These are phyloP conservation scores for Tetrapyrgos nigripes DNA, from an alignment of 1,284 basidiomycete species.

Conservation along the genomic window DNA sequence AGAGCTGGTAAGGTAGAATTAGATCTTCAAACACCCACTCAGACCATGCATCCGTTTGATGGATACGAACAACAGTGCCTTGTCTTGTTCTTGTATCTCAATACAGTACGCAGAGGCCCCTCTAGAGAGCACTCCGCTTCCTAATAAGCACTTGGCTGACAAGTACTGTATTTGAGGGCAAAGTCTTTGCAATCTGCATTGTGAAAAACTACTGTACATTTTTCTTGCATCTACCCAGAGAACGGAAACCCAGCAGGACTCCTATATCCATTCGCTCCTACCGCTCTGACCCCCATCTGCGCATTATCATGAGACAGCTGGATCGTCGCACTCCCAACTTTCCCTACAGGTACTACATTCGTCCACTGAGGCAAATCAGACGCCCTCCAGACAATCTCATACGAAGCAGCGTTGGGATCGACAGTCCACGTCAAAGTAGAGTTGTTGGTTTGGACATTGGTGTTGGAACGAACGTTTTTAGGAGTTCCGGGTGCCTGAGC, in stretches of 20 bases:
- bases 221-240: neutral
- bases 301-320: slow-evolving; percentile 58
- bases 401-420: slow-evolving; percentile 47
- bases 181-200: no score
- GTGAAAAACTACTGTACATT: no score
- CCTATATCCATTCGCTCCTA: slow-evolving; percentile 11
- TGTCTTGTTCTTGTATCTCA: no score
- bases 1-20: no score
- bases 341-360: slow-evolving; percentile 53
- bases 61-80: no score
- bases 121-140: no score
- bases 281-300: slow-evolving; percentile 41
- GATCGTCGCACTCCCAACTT: slow-evolving; percentile 47
- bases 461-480: slow-evolving; percentile 51
- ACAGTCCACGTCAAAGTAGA: slow-evolving; percentile 54
- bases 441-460: slow-evolving; percentile 55
- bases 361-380: slow-evolving; percentile 55
- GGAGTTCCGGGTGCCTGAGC: slow-evolving; percentile 60
- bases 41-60: no score
- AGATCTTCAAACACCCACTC: no score
- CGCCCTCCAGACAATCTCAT: slow-evolving; percentile 59
- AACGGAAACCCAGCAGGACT: slow-evolving; percentile 16
- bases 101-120: no score
- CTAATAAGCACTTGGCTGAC: no score
- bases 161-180: no score